Percentiles rank a stretch among this genome's conserved stretches.
Evolutionary conservation across 2,329 filamentous ascomycete genomes (phyloP).

Genomic region (Penicillium nordicum): DNA sequence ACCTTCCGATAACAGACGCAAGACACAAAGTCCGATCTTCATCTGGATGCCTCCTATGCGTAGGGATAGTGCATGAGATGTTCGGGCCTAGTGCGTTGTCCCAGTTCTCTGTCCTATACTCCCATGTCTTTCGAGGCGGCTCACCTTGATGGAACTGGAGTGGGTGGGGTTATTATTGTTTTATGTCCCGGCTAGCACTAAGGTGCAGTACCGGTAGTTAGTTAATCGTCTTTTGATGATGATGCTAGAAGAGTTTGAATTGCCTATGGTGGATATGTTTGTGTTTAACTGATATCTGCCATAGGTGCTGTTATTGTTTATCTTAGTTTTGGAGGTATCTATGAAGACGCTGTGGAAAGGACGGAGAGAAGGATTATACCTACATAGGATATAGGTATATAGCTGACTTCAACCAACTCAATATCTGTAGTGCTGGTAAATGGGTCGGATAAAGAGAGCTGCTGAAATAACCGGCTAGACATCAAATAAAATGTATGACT

Average conservation of each 20-base stretch:
- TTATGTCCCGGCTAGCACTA: background rate
- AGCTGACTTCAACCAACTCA: background rate
- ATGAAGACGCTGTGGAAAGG: background rate
- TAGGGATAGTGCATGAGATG: conserved; percentile 3
- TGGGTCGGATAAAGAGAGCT: background rate
- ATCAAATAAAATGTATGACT: background rate
- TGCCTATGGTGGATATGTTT: background rate
- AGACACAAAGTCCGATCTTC: background rate
- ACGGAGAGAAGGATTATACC: background rate
- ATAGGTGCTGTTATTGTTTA: background rate
- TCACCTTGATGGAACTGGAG: conserved; percentile 9
- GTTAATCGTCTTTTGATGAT: background rate
- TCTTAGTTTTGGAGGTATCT: background rate
- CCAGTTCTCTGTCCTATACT: background rate
- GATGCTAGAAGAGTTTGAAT: background rate
- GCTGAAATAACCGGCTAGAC: background rate
- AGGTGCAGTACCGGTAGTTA: background rate
- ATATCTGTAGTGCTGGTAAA: background rate
- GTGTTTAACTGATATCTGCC: background rate
- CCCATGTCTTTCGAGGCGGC: conserved; percentile 9
- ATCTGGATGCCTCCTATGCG: conserved; percentile 5
- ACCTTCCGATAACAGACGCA: background rate
- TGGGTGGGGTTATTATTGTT: background rate
- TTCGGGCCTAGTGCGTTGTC: background rate
- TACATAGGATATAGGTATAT: too few relatives aligned